phyloP scores from a whole-genome alignment of 768 basidiomycete genomes.

The Tephrocybe sp. region DNA sequence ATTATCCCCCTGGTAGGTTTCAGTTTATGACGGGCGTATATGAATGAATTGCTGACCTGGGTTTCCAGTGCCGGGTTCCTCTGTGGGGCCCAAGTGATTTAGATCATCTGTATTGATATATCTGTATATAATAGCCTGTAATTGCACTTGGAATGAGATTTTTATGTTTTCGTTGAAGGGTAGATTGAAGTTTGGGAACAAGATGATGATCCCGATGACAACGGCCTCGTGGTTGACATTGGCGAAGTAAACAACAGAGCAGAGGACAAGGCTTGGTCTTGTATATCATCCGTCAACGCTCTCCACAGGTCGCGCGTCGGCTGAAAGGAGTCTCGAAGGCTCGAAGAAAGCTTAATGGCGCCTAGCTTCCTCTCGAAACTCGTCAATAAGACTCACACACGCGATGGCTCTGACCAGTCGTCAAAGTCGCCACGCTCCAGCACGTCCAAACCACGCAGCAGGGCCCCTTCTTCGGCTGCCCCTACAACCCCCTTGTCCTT shows the following conservation, averaged over 20 bases:
- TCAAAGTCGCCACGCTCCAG: slow-evolving; percentile 22
- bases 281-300: not conserved
- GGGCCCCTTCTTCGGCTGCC: slow-evolving; percentile 20
- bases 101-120: not conserved
- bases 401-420: slow-evolving; percentile 31
- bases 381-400: slow-evolving; percentile 26
- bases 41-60: not conserved
- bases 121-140: not conserved
- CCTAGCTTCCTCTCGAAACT: slow-evolving; percentile 38
- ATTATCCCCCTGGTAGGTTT: slow-evolving; percentile 42
- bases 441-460: slow-evolving; percentile 19
- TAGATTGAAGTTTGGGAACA: not conserved
- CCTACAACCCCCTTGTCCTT: slow-evolving; percentile 7
- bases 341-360: slow-evolving; percentile 26
- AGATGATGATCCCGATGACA: not conserved
- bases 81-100: too few relatives aligned
- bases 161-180: not conserved
- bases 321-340: not conserved
- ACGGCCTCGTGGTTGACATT: not conserved
- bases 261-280: not conserved
- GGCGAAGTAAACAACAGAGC: not conserved
- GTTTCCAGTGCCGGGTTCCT: slow-evolving; percentile 4
- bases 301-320: not conserved
- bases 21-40: not conserved
- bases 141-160: too few relatives aligned